These are phyloP conservation scores for Wickerhamomyces strasburgensis DNA, from an alignment of 805 yeast species.

Conservation along the genomic window DNA sequence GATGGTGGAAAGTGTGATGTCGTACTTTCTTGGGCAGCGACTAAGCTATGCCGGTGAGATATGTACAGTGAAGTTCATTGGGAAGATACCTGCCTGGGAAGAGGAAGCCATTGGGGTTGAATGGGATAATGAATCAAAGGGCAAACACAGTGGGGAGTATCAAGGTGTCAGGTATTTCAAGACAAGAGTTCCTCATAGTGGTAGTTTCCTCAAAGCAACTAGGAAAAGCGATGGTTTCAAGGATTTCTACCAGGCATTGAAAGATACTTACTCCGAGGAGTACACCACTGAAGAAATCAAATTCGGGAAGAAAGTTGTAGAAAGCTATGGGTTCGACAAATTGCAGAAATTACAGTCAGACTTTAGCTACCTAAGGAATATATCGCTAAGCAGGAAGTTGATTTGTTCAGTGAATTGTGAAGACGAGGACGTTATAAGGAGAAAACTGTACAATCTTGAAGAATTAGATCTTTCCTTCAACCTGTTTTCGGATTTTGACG, in stretches of 20 bases:
- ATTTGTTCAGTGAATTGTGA: slow-evolving; percentile 25
- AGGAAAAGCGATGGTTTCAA: slow-evolving; percentile 29
- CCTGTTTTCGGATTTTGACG: slow-evolving; percentile 39
- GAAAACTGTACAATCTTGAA: slow-evolving; percentile 29
- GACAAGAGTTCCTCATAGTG: slow-evolving; percentile 34
- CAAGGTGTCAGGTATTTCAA: slow-evolving; percentile 54
- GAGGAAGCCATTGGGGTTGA: slow-evolving; percentile 67
- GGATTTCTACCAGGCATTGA: slow-evolving; percentile 46
- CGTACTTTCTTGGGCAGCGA: slow-evolving; percentile 23
- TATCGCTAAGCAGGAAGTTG: slow-evolving; percentile 44
- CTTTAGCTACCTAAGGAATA: slow-evolving; percentile 37
- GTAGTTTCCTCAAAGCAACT: slow-evolving; percentile 55
- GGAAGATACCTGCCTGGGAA: slow-evolving; percentile 62
- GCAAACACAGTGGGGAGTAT: slow-evolving; percentile 65
- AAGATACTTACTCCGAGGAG: slow-evolving; percentile 41
- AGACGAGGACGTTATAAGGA: slow-evolving; percentile 2
- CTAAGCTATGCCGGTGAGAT: slow-evolving; percentile 37
- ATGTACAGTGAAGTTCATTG: slow-evolving; percentile 63
- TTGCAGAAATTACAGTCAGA: slow-evolving; percentile 44
- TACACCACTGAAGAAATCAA: slow-evolving; percentile 29
- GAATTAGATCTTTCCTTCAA: slow-evolving; percentile 60
- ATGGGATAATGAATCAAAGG: slow-evolving; percentile 72
- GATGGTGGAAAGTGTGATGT: too few relatives aligned
- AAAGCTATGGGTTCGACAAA: slow-evolving; percentile 62
- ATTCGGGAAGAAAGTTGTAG: slow-evolving; percentile 55